Base-by-base conservation (phyloP, 371 early-diverging fungal species). In the Coemansia linderi region DNA sequence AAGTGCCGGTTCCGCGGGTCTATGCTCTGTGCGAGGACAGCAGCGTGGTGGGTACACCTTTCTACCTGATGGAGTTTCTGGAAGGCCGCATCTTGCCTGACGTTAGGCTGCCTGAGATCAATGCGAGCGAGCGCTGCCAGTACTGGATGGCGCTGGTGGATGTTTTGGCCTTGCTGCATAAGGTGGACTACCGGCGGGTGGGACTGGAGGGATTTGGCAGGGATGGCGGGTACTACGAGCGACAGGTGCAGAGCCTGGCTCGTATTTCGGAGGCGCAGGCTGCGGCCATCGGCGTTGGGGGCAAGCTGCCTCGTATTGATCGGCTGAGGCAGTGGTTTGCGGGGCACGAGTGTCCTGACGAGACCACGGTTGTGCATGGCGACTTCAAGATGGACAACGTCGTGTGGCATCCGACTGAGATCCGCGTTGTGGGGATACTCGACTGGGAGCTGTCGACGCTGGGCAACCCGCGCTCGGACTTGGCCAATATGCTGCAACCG, bases 391-490 rank as follows among this genome's bases (percentile, higher is more conserved):
- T 92, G 57, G 92, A 92, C 72, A 92, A 92, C 69, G 75, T 93
- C 48, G 88, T 88, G 9, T 95, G 90, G 84, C 92, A 94, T 69
- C 90, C 93, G 56, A 88, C 87, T 7, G 86, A 91, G 36, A 85
- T 92, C 22, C 77, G 83, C 1, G 90, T 97, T 9, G 91, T 95
- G 78, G 96, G 94, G 22, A 85, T 96, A n/a, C 85, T 97, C 31
- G 97, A 96, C 73, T 97, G 97, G 96, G 97, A 97, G 75, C 80
- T 97, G 17, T 92, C 93, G 40, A 95, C 97, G 3, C 88, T 97
- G 61, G 97, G 96, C 7, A 95, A 97, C 77, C 97, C 97, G 36
- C 85, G 91, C 41, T 88, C 94, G 15, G 97, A 97, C 74, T 82
- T 97, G 9, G 90, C 95, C 41, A 95, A 95, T 72, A 73, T 95